Conservation (phyloP, 805 yeast genomes). For the Torulaspora microellipsoides region DNA sequence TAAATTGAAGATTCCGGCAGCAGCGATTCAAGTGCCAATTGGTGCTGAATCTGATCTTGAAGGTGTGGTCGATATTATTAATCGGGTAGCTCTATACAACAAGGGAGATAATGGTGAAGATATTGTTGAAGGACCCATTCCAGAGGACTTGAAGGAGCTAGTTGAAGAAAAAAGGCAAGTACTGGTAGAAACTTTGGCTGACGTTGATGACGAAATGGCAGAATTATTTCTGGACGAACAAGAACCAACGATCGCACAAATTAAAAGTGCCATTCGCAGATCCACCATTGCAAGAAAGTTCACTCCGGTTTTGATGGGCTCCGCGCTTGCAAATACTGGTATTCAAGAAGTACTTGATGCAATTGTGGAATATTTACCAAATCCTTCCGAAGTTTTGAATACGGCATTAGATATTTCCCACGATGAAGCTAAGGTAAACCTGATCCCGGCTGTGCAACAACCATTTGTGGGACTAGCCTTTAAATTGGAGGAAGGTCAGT, state of each 20-base stretch:
- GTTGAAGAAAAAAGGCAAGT: slow-evolving; percentile 86
- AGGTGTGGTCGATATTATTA: slow-evolving; percentile 91
- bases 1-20: slow-evolving; percentile 90
- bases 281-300: slow-evolving; percentile 92
- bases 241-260: slow-evolving; percentile 80
- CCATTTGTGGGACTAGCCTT: slow-evolving; percentile 98
- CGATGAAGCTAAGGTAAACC: slow-evolving; percentile 62
- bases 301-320: slow-evolving; percentile 99
- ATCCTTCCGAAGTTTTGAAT: slow-evolving; percentile 90
- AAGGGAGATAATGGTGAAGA: slow-evolving; percentile 89
- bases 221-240: slow-evolving; percentile 86
- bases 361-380: slow-evolving; percentile 91
- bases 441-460: slow-evolving; percentile 64
- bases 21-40: slow-evolving; percentile 96
- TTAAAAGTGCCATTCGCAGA: slow-evolving; percentile 85
- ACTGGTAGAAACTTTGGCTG: slow-evolving; percentile 91
- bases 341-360: slow-evolving; percentile 94
- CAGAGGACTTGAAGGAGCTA: slow-evolving; percentile 71
- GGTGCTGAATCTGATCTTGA: slow-evolving; percentile 81
- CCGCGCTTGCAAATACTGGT: slow-evolving; percentile 95
- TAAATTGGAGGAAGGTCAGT: slow-evolving; percentile 96
- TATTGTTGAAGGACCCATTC: slow-evolving; percentile 62
- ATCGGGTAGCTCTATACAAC: slow-evolving; percentile 80
- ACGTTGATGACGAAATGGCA: slow-evolving; percentile 96
- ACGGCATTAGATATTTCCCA: slow-evolving; percentile 75